These are phyloP conservation scores for Albatrellus ellisii DNA, from an alignment of 768 basidiomycete species.

Conservation along the genomic window DNA sequence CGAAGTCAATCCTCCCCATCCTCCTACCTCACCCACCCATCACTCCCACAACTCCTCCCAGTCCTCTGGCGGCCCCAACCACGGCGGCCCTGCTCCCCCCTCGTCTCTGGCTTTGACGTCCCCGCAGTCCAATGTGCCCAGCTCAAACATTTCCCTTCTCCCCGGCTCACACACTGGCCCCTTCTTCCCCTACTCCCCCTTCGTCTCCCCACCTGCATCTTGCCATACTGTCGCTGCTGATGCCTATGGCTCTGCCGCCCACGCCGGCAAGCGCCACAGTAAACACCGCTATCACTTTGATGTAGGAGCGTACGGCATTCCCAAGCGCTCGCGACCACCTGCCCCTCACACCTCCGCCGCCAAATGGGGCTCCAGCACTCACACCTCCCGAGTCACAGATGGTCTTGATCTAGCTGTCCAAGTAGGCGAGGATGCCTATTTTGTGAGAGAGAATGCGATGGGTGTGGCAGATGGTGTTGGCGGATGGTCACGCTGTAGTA, in stretches of 20 bases:
- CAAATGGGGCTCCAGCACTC: slow-evolving; percentile 3
- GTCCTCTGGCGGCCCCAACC: slow-evolving; percentile 10
- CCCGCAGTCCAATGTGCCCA: not conserved
- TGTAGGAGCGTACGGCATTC: slow-evolving; percentile 76
- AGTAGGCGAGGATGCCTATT: slow-evolving; percentile 91
- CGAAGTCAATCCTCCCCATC: slow-evolving; percentile 27
- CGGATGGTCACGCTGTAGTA: slow-evolving; percentile 55
- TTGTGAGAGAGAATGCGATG: slow-evolving; percentile 70
- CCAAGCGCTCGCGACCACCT: no score
- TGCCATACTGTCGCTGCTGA: slow-evolving; percentile 17
- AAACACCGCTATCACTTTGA: slow-evolving; percentile 42
- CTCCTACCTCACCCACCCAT: slow-evolving; percentile 12
- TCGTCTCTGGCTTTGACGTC: slow-evolving; percentile 31
- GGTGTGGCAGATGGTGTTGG: slow-evolving; percentile 95
- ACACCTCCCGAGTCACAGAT: slow-evolving; percentile 15
- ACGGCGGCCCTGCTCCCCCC: slow-evolving; percentile 20
- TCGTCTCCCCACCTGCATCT: slow-evolving; percentile 26
- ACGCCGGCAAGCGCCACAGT: slow-evolving; percentile 12
- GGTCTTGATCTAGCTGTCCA: slow-evolving; percentile 46
- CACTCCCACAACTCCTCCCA: not conserved
- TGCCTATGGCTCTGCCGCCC: slow-evolving; percentile 10
- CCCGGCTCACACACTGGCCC: slow-evolving; percentile 20
- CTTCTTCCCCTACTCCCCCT: slow-evolving; percentile 22
- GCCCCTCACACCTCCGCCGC: no score
- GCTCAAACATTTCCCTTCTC: slow-evolving; percentile 14